A percentile compares a stretch with the other conserved stretches of the same genome.
These are phyloP conservation scores for Nannizzia gypsea DNA, from an alignment of 2,329 filamentous ascomycete genomes.

Conservation along the genomic window DNA sequence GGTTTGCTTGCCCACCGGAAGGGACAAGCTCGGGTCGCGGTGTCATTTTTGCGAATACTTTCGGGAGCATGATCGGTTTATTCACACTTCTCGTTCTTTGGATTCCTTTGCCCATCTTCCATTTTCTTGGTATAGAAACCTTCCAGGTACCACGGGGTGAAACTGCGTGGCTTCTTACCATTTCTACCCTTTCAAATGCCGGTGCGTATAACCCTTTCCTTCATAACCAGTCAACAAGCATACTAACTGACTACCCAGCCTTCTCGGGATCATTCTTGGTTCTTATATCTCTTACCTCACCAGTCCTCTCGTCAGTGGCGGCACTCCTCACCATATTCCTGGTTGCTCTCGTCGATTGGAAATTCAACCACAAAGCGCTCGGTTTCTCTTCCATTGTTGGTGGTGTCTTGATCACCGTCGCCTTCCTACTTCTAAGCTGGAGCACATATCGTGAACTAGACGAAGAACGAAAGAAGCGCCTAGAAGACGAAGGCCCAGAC, in stretches of 20 bases:
- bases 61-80: constrained; percentile 72
- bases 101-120: constrained; percentile 79
- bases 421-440: constrained; percentile 78
- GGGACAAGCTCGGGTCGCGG: constrained; percentile 74
- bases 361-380: constrained; percentile 65
- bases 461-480: constrained; percentile 59
- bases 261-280: constrained; percentile 92
- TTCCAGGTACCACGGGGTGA: constrained; percentile 72
- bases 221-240: neutral
- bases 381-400: constrained; percentile 65
- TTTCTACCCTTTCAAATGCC: constrained; percentile 78
- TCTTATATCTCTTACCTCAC: constrained; percentile 82
- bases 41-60: constrained; percentile 89
- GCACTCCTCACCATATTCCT: constrained; percentile 93
- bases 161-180: constrained; percentile 65
- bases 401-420: constrained; percentile 75
- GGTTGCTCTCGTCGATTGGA: constrained; percentile 82
- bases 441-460: constrained; percentile 90
- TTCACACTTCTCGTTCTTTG: constrained; percentile 84
- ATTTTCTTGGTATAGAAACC: constrained; percentile 62
- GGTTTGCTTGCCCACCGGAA: constrained; percentile 81
- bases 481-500: constrained; percentile 32
- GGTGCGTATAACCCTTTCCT: constrained; percentile 36
- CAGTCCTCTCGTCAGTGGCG: constrained; percentile 83
- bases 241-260: constrained; percentile 22